A percentile compares a stretch with the other conserved stretches of the same genome.
phyloP scores from a whole-genome alignment of 176 grass and related monocot genomes.

The Lolium multiflorum region DNA sequence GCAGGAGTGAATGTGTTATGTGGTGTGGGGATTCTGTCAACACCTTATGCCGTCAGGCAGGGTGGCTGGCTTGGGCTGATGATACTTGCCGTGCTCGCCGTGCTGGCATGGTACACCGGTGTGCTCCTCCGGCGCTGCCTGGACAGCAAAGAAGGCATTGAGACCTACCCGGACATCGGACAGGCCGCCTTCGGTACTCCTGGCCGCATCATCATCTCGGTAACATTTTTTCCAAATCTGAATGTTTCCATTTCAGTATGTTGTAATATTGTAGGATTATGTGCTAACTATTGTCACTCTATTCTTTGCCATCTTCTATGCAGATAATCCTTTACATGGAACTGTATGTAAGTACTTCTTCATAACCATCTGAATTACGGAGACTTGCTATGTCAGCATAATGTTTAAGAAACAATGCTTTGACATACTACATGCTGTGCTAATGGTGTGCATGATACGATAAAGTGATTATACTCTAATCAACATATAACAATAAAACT shows the following conservation, averaged over 20 bases:
- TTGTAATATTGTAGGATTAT: background rate
- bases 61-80: slow-evolving; percentile 63
- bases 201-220: slow-evolving; percentile 65
- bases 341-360: slow-evolving; percentile 70
- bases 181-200: slow-evolving; percentile 68
- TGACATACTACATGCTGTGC: background rate
- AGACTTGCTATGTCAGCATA: background rate
- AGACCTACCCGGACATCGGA: slow-evolving; percentile 77
- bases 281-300: background rate
- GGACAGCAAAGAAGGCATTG: slow-evolving; percentile 65
- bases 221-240: background rate
- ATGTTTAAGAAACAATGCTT: background rate
- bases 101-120: slow-evolving; percentile 66
- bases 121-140: slow-evolving; percentile 64
- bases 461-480: background rate
- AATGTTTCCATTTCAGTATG: background rate
- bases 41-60: slow-evolving; percentile 69
- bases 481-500: background rate
- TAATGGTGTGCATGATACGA: background rate
- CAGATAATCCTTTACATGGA: slow-evolving; percentile 79
- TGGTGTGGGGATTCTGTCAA: slow-evolving; percentile 74
- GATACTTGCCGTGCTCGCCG: slow-evolving; percentile 54
- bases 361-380: background rate
- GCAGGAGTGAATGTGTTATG: slow-evolving; percentile 75
- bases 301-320: slow-evolving; percentile 5